Percentiles rank a stretch among this genome's conserved stretches.
Conservation (phyloP, 306 rosid genomes). For the Vachellia pachyceras region DNA sequence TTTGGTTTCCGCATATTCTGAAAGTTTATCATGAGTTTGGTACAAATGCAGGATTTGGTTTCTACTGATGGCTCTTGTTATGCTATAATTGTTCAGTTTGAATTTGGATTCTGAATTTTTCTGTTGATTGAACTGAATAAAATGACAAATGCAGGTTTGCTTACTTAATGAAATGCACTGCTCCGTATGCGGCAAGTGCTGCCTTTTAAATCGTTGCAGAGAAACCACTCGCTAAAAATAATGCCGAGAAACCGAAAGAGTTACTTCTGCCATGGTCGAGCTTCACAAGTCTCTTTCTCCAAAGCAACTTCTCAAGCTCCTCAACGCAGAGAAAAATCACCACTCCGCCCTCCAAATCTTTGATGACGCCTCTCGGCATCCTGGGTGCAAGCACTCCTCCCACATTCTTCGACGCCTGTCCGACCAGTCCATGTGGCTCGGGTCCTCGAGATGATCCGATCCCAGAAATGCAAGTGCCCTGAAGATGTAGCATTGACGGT, state of each 20-base stretch:
- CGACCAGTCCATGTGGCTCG: conserved; percentile 50
- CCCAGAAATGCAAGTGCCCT: conserved; percentile 61
- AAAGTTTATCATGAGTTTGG: background rate
- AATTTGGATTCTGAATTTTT: background rate
- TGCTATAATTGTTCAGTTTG: background rate
- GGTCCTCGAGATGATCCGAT: conserved; percentile 54
- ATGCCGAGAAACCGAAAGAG: background rate
- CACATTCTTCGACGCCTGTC: conserved; percentile 71
- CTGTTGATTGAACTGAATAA: background rate
- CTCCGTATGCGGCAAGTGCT: background rate
- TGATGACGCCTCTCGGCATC: conserved; percentile 62
- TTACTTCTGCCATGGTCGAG: conserved; percentile 60
- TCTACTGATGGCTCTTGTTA: background rate
- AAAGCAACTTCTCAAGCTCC: conserved; percentile 63
- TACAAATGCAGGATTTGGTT: background rate
- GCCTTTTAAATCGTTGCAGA: background rate
- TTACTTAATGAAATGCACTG: background rate
- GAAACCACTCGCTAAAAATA: background rate
- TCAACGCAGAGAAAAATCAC: conserved; percentile 64
- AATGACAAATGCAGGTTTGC: background rate
- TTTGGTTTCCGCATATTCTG: background rate
- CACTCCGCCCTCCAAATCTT: conserved; percentile 72
- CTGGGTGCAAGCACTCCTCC: conserved; percentile 55
- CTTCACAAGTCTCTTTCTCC: conserved; percentile 68
- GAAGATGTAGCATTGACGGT: conserved; percentile 78